These are phyloP conservation scores for Termitomyces sp. DNA, from an alignment of 768 basidiomycete genomes.

Conservation along the genomic window DNA sequence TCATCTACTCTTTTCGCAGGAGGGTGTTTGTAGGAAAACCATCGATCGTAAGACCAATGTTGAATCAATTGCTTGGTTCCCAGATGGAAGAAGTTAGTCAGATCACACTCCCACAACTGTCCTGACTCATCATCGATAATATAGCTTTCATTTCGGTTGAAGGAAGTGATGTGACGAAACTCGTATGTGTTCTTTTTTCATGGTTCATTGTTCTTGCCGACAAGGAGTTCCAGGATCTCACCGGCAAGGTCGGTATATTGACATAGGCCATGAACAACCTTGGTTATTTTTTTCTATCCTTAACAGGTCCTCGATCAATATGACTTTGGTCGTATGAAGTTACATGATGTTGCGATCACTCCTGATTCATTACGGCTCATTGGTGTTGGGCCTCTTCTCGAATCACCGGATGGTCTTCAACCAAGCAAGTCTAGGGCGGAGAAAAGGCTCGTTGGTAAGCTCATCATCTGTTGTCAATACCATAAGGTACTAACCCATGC, in stretches of 20 bases:
- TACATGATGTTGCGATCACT: conserved; percentile 70
- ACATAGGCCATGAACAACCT: background rate
- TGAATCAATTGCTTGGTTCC: conserved; percentile 68
- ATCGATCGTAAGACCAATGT: conserved; percentile 55
- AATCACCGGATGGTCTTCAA: conserved; percentile 56
- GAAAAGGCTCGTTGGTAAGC: conserved; percentile 69
- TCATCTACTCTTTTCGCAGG: conserved; percentile 28
- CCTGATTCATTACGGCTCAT: conserved; percentile 62
- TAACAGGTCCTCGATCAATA: conserved; percentile 51
- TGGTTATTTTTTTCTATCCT: background rate
- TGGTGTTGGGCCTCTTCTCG: conserved; percentile 64
- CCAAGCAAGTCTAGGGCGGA: conserved; percentile 69
- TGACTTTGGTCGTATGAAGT: conserved; percentile 54
- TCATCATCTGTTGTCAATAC: background rate
- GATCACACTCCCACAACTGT: background rate
- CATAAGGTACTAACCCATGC: background rate
- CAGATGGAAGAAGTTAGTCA: conserved; percentile 51
- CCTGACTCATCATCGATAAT: conserved; percentile 1
- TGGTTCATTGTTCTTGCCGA: conserved; percentile 3
- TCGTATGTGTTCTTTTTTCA: conserved; percentile 35
- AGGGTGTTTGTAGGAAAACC: conserved; percentile 64
- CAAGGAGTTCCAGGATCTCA: conserved; percentile 41
- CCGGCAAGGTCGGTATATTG: conserved; percentile 43
- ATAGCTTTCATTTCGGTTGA: conserved; percentile 72
- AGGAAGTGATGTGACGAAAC: conserved; percentile 52